phyloP scores from a whole-genome alignment of 2,329 filamentous ascomycete species.

The Colletotrichum sp. region DNA sequence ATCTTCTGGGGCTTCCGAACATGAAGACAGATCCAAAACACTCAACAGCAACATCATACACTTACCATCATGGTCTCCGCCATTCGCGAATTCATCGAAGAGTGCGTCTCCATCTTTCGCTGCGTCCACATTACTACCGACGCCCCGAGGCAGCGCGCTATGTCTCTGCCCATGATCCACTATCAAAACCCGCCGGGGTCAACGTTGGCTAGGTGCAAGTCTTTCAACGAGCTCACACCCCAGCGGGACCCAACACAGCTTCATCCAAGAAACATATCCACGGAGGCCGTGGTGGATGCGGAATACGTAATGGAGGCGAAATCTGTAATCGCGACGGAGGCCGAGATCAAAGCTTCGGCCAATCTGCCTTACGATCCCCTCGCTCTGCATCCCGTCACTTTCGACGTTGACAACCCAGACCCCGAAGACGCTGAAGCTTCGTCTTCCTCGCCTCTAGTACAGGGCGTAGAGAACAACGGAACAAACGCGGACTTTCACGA shows the following conservation, averaged over 20 bases:
- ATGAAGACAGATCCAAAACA: not conserved
- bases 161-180: not conserved
- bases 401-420: not conserved
- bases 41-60: not conserved
- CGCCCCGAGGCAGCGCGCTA: not conserved
- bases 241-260: not conserved
- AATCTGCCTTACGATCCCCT: not conserved
- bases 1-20: rapidly evolving
- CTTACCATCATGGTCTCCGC: not conserved
- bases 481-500: not conserved
- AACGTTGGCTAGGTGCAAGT: not conserved
- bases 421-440: not conserved
- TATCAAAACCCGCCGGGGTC: not conserved
- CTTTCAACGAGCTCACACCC: not conserved
- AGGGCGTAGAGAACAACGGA: not conserved
- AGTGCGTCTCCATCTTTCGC: not conserved
- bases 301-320: not conserved
- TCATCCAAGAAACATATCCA: not conserved
- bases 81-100: not conserved
- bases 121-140: not conserved
- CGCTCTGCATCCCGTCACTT: rapidly evolving
- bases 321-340: not conserved
- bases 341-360: not conserved
- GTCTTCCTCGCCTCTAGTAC: rapidly evolving
- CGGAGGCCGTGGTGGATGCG: not conserved